These are phyloP conservation scores for Dactylonectria estremocensis DNA, from an alignment of 2,329 filamentous ascomycete species.

Conservation along the genomic window DNA sequence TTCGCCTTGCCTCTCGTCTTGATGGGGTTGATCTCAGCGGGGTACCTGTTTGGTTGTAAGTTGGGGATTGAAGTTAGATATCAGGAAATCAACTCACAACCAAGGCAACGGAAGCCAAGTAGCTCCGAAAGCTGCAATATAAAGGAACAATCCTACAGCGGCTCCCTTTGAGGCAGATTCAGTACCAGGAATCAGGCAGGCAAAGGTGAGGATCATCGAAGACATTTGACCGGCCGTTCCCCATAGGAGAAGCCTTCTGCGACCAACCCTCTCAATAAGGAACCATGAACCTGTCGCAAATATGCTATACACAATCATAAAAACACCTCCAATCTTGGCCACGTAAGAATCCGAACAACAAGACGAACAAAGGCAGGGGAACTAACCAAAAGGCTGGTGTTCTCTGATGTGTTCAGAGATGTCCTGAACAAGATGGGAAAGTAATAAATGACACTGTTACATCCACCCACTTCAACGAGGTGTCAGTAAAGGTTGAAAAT, in stretches of 20 bases:
- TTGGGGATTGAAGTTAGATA: too few species aligned
- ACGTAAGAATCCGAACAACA: too few species aligned
- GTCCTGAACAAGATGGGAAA: slow-evolving; percentile 69
- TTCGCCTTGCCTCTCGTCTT: slow-evolving; percentile 63
- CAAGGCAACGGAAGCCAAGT: slow-evolving; percentile 76
- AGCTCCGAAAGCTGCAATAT: slow-evolving; percentile 78
- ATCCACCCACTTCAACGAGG: slow-evolving; percentile 63
- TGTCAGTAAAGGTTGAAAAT: too few species aligned
- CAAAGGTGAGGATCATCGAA: slow-evolving; percentile 74
- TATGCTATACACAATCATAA: slow-evolving; percentile 70
- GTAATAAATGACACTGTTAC: slow-evolving; percentile 74
- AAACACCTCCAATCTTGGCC: slow-evolving; percentile 59
- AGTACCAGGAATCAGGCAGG: slow-evolving; percentile 75
- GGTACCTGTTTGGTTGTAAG: slow-evolving; percentile 50
- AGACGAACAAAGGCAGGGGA: too few species aligned
- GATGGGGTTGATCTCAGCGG: slow-evolving; percentile 68
- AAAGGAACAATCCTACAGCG: slow-evolving; percentile 77
- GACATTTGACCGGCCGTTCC: slow-evolving; percentile 64
- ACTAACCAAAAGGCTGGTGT: slow-evolving; percentile 49
- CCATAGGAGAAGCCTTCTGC: slow-evolving; percentile 62
- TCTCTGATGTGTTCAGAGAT: slow-evolving; percentile 45
- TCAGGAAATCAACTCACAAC: slow-evolving; percentile 50
- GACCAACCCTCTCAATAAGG: slow-evolving; percentile 63
- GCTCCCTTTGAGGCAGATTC: slow-evolving; percentile 76
- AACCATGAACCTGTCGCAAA: slow-evolving; percentile 71